phyloP scores from a whole-genome alignment of 2,329 filamentous ascomycete species.

The Alternaria sp. region DNA sequence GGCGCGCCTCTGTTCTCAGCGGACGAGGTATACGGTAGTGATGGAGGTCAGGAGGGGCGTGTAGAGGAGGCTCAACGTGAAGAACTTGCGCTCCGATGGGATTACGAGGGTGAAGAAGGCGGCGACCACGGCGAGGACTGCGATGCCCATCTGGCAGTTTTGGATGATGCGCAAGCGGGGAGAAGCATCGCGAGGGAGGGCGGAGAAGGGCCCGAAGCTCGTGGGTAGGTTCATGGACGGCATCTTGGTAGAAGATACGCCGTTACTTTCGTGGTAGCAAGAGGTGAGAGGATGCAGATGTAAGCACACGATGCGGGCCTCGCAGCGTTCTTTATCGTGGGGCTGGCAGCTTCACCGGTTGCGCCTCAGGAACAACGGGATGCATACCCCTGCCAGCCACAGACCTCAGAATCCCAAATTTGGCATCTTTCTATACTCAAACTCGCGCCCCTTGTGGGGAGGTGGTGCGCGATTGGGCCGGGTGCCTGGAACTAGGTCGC shows the following conservation, averaged over 20 bases:
- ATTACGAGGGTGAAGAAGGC: constrained; percentile 25
- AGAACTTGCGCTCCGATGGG: constrained; percentile 24
- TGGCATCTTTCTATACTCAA: constrained; percentile 12
- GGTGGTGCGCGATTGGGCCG: constrained; percentile 12
- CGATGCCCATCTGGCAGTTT: constrained; percentile 21
- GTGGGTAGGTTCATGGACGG: background rate
- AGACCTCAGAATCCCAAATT: background rate
- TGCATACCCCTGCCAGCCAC: constrained; percentile 4
- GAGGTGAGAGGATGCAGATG: background rate
- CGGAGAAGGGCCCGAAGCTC: background rate
- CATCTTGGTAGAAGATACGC: background rate
- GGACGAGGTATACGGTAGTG: constrained; percentile 25
- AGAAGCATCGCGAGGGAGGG: constrained; percentile 16
- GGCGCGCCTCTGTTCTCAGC: constrained; percentile 26
- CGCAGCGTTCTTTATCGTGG: constrained; percentile 16
- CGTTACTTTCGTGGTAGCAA: background rate
- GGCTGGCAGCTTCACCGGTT: constrained; percentile 28
- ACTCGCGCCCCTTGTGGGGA: constrained; percentile 11
- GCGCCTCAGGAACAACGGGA: constrained; percentile 8
- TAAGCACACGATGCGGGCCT: background rate
- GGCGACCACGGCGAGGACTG: constrained; percentile 19
- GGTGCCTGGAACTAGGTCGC: constrained; percentile 17
- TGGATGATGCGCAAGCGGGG: constrained; percentile 29
- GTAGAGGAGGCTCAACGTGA: constrained; percentile 34
- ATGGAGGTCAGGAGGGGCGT: constrained; percentile 26